phyloP scores from a whole-genome alignment of 257 asterid genomes.

The Solanum habrochaites region DNA sequence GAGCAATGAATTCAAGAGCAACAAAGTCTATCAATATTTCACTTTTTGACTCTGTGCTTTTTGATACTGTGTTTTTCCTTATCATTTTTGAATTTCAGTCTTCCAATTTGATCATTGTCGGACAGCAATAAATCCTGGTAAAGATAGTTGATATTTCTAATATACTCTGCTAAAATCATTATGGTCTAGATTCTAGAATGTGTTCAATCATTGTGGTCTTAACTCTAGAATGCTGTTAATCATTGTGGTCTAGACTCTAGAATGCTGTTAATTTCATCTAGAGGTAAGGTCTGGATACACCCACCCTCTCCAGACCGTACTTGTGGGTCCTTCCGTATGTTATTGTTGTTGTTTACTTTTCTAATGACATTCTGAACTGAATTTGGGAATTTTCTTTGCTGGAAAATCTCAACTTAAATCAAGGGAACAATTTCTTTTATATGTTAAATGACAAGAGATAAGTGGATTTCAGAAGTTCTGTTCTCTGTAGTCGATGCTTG shows the following conservation, averaged over 20 bases:
- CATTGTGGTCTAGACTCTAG: not conserved
- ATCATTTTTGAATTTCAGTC: not conserved
- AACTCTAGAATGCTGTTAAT: not conserved
- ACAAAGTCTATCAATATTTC: not conserved
- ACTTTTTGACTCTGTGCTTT: not conserved
- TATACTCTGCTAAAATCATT: not conserved
- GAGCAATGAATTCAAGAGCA: not conserved
- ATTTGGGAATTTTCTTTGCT: not conserved
- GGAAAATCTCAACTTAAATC: not conserved
- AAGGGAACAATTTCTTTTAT: not conserved
- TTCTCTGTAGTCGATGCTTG: not conserved
- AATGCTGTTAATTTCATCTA: not conserved
- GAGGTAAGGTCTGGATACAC: not conserved
- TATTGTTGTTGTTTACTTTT: not conserved
- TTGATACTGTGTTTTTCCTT: not conserved
- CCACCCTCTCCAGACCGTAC: not conserved
- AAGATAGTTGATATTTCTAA: not conserved
- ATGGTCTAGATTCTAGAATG: not conserved
- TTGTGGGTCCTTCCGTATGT: not conserved
- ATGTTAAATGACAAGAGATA: not conserved
- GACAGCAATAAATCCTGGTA: not conserved
- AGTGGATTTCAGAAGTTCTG: not conserved
- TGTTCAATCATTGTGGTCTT: not conserved
- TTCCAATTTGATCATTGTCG: not conserved
- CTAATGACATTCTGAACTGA: not conserved